A percentile compares a stretch with the other conserved stretches of the same genome.
phyloP scores from a whole-genome alignment of 1,139 yeast species.

The Suhomyces ambrosiae region DNA sequence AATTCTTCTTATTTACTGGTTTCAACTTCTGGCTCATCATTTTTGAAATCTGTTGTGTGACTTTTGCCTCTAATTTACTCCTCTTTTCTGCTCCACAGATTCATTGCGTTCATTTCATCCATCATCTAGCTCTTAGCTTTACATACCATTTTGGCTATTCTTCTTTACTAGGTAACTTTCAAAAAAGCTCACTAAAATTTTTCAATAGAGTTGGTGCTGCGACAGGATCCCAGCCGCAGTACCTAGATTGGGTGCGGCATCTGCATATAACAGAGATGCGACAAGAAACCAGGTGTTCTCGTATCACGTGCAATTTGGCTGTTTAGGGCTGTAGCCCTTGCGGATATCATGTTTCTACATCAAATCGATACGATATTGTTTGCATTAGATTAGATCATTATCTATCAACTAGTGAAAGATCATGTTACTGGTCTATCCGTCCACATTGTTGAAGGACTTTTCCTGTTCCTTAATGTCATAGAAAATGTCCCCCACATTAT shows the following conservation, averaged over 20 bases:
- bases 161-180: conserved; percentile 14
- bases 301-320: neutral
- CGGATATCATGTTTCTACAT: neutral
- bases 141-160: conserved; percentile 24
- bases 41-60: neutral
- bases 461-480: conserved; percentile 91
- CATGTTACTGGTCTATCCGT: conserved; percentile 47
- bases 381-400: conserved; percentile 1
- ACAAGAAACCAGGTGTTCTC: neutral
- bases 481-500: conserved; percentile 86
- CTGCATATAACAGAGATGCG: conserved; percentile 6
- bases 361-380: neutral
- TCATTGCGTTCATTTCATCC: no score
- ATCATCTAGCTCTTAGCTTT: conserved; percentile 1
- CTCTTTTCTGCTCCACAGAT: no score
- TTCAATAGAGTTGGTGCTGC: conserved; percentile 12
- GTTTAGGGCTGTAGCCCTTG: neutral
- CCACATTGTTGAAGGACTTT: conserved; percentile 87
- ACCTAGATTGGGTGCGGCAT: conserved; percentile 3
- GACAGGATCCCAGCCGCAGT: conserved; percentile 8
- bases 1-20: no score
- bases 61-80: neutral
- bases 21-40: neutral
- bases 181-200: conserved; percentile 13
- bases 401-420: neutral